Conservation (phyloP, 2,329 filamentous ascomycete species). For the Penicillium digitatum region DNA sequence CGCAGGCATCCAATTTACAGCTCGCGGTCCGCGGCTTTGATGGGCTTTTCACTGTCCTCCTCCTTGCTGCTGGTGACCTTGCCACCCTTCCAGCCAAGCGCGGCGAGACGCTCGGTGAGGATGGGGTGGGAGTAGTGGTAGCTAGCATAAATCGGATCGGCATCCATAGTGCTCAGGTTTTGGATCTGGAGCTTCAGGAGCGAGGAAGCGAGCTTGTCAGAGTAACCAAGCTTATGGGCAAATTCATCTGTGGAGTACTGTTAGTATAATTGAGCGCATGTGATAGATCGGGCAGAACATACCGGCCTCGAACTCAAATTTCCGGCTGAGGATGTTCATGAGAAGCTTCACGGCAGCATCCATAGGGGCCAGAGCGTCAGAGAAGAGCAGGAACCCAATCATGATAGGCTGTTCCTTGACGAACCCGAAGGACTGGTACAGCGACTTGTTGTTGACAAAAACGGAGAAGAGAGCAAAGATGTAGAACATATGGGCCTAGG, state of each 20-base stretch:
- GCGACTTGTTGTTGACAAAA: conserved; percentile 90
- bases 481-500: conserved; percentile 85
- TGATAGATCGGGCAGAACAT: conserved; percentile 24
- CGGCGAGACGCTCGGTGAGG: conserved; percentile 84
- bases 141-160: conserved; percentile 95
- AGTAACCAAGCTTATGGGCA: conserved; percentile 78
- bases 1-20: conserved; percentile 48
- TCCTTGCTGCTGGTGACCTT: conserved; percentile 47
- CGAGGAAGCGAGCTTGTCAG: conserved; percentile 74
- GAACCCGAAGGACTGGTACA: conserved; percentile 92
- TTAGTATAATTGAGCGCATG: conserved; percentile 17
- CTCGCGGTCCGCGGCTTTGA: conserved; percentile 72
- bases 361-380: conserved; percentile 89
- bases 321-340: conserved; percentile 93
- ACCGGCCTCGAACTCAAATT: conserved; percentile 93
- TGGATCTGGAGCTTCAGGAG: conserved; percentile 97
- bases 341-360: conserved; percentile 91
- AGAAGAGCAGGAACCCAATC: conserved; percentile 96
- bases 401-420: conserved; percentile 78
- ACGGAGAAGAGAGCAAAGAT: conserved; percentile 95
- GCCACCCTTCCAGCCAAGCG: conserved; percentile 75
- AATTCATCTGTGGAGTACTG: conserved; percentile 62
- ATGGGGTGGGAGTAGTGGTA: conserved; percentile 99
- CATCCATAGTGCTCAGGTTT: conserved; percentile 97
- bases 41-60: conserved; percentile 55